Evolutionary conservation across 2,329 filamentous ascomycete genomes (phyloP).

Genomic region (Cordyceps fumosorosea): DNA sequence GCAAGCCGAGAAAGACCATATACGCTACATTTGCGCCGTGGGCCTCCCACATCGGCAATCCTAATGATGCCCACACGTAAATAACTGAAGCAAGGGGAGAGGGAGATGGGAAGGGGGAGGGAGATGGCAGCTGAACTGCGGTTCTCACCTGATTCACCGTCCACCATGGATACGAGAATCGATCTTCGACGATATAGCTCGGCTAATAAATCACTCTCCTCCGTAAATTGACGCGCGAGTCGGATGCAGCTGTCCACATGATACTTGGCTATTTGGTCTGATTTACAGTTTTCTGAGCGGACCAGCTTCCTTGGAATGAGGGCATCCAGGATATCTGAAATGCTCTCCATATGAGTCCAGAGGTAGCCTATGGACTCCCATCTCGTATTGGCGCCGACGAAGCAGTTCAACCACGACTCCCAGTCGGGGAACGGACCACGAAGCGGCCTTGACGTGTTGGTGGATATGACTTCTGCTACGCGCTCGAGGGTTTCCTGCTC

Average conservation of each 20-base stretch:
- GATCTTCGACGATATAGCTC: constrained; percentile 9
- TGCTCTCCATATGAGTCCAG: constrained; percentile 17
- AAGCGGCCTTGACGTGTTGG: constrained; percentile 32
- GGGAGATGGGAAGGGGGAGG: background rate
- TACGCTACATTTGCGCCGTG: constrained; percentile 1
- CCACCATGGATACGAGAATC: background rate
- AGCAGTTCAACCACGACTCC: constrained; percentile 32
- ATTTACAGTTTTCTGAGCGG: background rate
- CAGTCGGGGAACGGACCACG: constrained; percentile 28
- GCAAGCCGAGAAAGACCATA: background rate
- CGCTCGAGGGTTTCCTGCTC: constrained; percentile 24
- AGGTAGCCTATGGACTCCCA: constrained; percentile 39
- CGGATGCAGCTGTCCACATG: constrained; percentile 9
- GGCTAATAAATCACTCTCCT: constrained; percentile 6
- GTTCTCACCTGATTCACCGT: constrained; percentile 9
- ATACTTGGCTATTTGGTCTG: background rate
- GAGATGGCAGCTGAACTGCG: background rate
- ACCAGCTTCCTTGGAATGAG: constrained; percentile 1
- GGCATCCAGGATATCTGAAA: constrained; percentile 5
- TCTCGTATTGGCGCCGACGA: constrained; percentile 31
- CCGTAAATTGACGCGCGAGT: constrained; percentile 5
- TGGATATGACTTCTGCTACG: constrained; percentile 30
- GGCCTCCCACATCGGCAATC: constrained; percentile 1
- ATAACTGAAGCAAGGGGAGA: background rate
- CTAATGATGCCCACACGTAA: background rate